These are phyloP conservation scores for Phytophthora megakarya DNA, from an alignment of 352 stramenopile genomes.

Conservation along the genomic window DNA sequence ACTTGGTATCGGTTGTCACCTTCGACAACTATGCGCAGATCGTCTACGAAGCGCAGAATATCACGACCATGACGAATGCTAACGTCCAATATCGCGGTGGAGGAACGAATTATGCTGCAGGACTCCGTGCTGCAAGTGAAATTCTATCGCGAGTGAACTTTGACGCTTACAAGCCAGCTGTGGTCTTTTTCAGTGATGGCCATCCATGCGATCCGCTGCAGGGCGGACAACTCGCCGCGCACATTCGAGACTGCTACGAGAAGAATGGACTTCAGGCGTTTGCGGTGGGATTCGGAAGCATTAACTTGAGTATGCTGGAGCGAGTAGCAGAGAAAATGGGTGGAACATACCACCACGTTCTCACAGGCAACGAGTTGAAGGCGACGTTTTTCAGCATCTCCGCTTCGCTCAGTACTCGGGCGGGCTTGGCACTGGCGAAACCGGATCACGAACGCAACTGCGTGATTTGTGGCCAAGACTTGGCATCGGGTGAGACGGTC, in stretches of 20 bases:
- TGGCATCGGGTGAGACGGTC: constrained; percentile 51
- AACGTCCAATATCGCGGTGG: constrained; percentile 43
- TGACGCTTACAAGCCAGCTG: constrained; percentile 59
- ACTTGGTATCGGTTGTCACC: constrained; percentile 81
- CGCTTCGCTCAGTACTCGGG: constrained; percentile 63
- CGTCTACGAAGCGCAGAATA: constrained; percentile 56
- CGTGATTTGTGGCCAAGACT: constrained; percentile 65
- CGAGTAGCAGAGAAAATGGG: constrained; percentile 56
- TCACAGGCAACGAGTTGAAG: constrained; percentile 72
- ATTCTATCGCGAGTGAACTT: constrained; percentile 73
- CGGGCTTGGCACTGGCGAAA: constrained; percentile 62
- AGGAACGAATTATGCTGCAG: constrained; percentile 58
- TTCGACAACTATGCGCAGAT: constrained; percentile 54
- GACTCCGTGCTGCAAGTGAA: constrained; percentile 60
- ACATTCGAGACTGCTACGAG: constrained; percentile 61
- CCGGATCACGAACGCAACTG: constrained; percentile 61
- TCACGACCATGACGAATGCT: constrained; percentile 44
- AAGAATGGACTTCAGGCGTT: constrained; percentile 69
- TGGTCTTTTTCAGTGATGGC: constrained; percentile 85
- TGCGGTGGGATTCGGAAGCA: constrained; percentile 68
- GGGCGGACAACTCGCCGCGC: constrained; percentile 55
- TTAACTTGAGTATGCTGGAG: constrained; percentile 70
- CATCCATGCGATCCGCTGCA: constrained; percentile 48
- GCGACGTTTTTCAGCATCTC: constrained; percentile 80
- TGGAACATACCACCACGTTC: constrained; percentile 64